Conservation (phyloP, 345 rosid genomes). For the Hevea brasiliensis region DNA sequence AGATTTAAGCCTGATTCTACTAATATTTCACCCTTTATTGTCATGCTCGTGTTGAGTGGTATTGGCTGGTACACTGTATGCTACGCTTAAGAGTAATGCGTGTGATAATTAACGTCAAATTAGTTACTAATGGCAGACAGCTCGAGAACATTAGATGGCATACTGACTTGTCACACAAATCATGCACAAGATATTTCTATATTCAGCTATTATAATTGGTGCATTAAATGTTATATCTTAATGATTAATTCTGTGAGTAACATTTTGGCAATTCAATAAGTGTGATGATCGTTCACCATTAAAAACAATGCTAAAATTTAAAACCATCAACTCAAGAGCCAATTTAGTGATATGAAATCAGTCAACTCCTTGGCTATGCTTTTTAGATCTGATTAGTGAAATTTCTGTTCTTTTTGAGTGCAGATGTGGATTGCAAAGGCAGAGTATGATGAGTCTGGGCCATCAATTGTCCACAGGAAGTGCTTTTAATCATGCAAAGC, state of each 20-base stretch:
- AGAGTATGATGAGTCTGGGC: constrained; percentile 64
- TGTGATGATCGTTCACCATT: too few relatives aligned
- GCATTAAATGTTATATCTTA: not conserved
- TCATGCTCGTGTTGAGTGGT: not conserved
- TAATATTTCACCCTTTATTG: not conserved
- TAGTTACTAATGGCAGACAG: not conserved
- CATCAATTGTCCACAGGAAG: constrained; percentile 71
- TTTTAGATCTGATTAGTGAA: constrained; percentile 6
- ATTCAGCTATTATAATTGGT: not conserved
- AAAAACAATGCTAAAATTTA: not conserved
- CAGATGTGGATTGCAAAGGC: constrained; percentile 80
- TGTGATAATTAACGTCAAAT: not conserved
- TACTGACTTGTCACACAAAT: too few relatives aligned
- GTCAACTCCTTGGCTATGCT: not conserved
- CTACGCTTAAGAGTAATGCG: not conserved
- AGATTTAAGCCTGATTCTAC: not conserved
- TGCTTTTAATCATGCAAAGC: constrained; percentile 46
- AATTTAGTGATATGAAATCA: not conserved
- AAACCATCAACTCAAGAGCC: not conserved
- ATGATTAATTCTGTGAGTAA: too few relatives aligned
- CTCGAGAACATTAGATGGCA: too few relatives aligned
- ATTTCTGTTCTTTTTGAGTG: constrained; percentile 26
- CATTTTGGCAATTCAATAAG: too few relatives aligned
- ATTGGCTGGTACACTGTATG: not conserved
- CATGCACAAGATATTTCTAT: not conserved